Base-by-base conservation (phyloP, 805 yeast species). In the Ogataea neopini region DNA sequence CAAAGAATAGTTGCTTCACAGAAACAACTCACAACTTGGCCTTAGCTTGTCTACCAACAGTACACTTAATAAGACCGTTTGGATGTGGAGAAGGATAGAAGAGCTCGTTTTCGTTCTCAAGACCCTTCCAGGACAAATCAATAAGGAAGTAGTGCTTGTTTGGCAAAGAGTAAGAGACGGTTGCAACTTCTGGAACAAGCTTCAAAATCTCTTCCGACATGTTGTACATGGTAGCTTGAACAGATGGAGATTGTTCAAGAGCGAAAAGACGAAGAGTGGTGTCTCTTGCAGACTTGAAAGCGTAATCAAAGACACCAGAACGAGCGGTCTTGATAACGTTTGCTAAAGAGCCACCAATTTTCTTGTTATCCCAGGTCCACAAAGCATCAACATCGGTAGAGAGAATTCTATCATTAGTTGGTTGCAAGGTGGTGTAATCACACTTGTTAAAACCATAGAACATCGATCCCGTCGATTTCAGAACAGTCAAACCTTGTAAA, bases 221-320 rank as follows among this genome's bases (percentile, higher is more conserved):
- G 76, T 89, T 87, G 76, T 80, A 91, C 96, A 91, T 92, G 49
- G 97, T 91, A 39, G 96, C 96, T 73, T 91, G 97, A 40, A 91
- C 97, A 20, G 96, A 86, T n/a, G 96, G 81, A 8, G 96, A 88
- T 68, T 88, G 81, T 69, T 91, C 96, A 43, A 77, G 67, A 14
- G 96, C 96, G 68, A 91, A 91, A 49, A 76, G 75, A 45, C 81
- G 84, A 59, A 90, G 75, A 1, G 96, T 89, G 59, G 80, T 76
- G 33, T 72, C 73, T 60, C 88, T 78, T 15, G 88, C 94, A 11
- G 66, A 61, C n/a, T 72, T 64, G 67, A 76, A 87, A 26, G 86
- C 78, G 8, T 63, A 45, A 68, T 89, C 95, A 60, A 89, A 87
- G 33, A 77, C 67, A 13, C 84, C 87, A 17, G 71, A 65, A 54